phyloP scores from a whole-genome alignment of 2,329 filamentous ascomycete genomes.

The Ophidiomyces ophidiicola region DNA sequence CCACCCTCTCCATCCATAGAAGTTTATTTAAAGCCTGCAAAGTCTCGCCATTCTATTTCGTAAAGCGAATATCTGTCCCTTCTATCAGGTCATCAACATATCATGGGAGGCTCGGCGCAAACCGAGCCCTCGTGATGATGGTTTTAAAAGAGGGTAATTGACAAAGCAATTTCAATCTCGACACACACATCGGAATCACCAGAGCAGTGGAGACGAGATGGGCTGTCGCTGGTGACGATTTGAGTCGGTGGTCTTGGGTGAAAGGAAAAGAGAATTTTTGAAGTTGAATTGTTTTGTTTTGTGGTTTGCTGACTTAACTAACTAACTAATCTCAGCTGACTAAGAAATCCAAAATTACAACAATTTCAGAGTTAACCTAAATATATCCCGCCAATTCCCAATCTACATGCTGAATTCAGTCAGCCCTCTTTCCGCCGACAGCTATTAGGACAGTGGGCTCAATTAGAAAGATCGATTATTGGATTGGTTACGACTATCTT shows the following conservation, averaged over 20 bases:
- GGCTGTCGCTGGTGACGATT: constrained; percentile 51
- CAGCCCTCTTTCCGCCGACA: no score
- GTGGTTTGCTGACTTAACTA: no score
- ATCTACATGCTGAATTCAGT: no score
- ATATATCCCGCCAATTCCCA: no score
- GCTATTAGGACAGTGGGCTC: no score
- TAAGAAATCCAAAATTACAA: no score
- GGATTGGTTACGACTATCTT: no score
- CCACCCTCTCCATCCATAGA: neutral
- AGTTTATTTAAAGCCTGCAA: neutral
- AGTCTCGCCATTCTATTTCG: neutral
- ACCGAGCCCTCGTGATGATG: constrained; percentile 55
- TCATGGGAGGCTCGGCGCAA: constrained; percentile 27
- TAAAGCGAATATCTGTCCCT: constrained; percentile 26
- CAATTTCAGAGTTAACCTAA: no score
- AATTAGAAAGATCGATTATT: no score
- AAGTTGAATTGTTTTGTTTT: no score
- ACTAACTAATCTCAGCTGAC: no score
- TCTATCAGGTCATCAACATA: constrained; percentile 37
- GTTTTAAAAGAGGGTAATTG: constrained; percentile 59
- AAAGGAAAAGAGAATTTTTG: constrained; percentile 16
- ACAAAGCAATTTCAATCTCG: constrained; percentile 45
- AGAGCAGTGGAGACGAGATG: constrained; percentile 43
- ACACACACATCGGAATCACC: constrained; percentile 60
- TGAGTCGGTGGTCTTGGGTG: constrained; percentile 58